These are phyloP conservation scores for Silene coronaria DNA, from an alignment of 179 eudicot genomes.

Conservation along the genomic window DNA sequence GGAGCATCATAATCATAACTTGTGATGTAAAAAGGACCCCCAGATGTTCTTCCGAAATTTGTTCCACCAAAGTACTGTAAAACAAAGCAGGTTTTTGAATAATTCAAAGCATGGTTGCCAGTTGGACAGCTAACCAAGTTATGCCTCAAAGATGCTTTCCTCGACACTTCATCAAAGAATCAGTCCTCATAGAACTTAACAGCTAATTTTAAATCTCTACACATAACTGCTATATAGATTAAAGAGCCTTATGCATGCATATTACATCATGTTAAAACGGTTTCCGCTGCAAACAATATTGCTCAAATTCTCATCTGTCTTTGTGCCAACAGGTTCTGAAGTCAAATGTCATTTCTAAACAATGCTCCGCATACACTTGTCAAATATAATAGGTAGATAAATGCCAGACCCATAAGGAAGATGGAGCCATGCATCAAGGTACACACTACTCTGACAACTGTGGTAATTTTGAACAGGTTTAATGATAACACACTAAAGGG, in stretches of 20 bases:
- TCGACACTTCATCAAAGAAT: neutral
- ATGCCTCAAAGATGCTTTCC: neutral
- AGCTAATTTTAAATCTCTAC: neutral
- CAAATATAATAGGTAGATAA: neutral
- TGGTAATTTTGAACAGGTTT: neutral
- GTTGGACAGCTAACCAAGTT: neutral
- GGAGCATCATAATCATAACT: conserved; percentile 99
- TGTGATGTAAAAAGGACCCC: conserved; percentile 86
- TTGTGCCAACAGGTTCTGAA: neutral
- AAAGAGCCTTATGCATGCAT: neutral
- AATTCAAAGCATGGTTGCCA: neutral
- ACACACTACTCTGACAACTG: neutral
- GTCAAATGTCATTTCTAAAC: conserved; percentile 9
- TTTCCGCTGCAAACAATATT: neutral
- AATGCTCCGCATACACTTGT: neutral
- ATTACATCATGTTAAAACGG: neutral
- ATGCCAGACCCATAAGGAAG: neutral
- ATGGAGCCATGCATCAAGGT: neutral
- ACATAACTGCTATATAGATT: neutral
- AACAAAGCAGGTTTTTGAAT: conserved; percentile 20
- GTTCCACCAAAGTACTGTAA: conserved; percentile 96
- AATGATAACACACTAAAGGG: neutral
- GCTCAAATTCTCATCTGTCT: neutral
- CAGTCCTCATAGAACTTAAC: neutral
- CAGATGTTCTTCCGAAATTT: conserved; percentile 87